These are phyloP conservation scores for Somion occarium DNA, from an alignment of 1,284 basidiomycete species.

Conservation along the genomic window DNA sequence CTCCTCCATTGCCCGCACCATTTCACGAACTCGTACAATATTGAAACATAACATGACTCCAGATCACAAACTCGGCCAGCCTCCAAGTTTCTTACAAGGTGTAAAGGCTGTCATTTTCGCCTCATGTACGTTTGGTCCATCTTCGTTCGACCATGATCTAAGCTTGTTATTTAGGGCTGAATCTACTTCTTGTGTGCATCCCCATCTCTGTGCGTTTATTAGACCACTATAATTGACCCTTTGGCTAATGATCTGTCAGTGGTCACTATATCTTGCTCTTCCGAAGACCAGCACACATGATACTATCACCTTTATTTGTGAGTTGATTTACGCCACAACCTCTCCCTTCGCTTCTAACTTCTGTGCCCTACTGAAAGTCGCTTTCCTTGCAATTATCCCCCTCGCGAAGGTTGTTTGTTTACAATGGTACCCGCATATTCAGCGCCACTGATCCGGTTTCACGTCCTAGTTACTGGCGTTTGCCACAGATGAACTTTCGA, in stretches of 20 bases:
- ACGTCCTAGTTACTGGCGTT: constrained; percentile 69
- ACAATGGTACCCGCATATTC: background rate
- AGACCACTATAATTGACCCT: background rate
- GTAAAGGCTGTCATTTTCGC: constrained; percentile 42
- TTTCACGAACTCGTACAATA: background rate
- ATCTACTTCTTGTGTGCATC: constrained; percentile 60
- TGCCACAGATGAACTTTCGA: constrained; percentile 83
- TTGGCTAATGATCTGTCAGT: constrained; percentile 35
- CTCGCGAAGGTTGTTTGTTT: constrained; percentile 56
- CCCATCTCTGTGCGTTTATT: constrained; percentile 54
- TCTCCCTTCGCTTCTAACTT: background rate
- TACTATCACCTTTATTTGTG: constrained; percentile 70
- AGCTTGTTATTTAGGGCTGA: constrained; percentile 46
- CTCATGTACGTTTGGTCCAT: constrained; percentile 42
- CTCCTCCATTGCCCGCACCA: background rate
- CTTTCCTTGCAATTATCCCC: constrained; percentile 70
- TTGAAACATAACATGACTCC: constrained; percentile 15
- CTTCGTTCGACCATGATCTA: constrained; percentile 5
- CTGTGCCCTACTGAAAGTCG: constrained; percentile 37
- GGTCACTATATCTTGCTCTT: constrained; percentile 67
- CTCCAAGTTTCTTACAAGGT: constrained; percentile 40
- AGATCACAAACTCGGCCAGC: constrained; percentile 28
- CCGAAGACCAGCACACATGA: constrained; percentile 38
- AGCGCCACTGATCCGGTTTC: background rate
- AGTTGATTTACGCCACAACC: constrained; percentile 22